Evolutionary conservation across 2,329 filamentous ascomycete species (phyloP).

Genomic region (Dryadomyces quercivorus): DNA sequence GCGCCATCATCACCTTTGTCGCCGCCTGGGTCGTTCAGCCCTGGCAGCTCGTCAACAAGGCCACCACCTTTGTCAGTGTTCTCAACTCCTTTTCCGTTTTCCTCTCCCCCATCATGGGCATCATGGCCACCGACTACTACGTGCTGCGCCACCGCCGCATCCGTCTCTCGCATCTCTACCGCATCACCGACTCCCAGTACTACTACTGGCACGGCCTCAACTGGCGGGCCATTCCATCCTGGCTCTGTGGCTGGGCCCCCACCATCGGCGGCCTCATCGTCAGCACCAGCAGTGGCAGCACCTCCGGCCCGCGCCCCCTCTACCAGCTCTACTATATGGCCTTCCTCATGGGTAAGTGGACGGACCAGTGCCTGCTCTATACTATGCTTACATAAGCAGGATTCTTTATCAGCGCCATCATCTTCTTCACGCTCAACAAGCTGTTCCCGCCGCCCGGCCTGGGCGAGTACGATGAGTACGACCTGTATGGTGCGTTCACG

Average conservation of each 20-base stretch:
- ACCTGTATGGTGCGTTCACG: slow-evolving; percentile 33
- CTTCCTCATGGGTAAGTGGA: slow-evolving; percentile 28
- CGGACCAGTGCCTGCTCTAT: no score
- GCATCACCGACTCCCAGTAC: slow-evolving; percentile 22
- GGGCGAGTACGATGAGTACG: slow-evolving; percentile 29
- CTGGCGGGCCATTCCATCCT: slow-evolving; percentile 19
- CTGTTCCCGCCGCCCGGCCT: slow-evolving; percentile 26
- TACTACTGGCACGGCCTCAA: slow-evolving; percentile 31
- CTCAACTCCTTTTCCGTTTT: slow-evolving; percentile 25
- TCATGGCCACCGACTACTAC: slow-evolving; percentile 12
- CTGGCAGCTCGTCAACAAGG: slow-evolving; percentile 36
- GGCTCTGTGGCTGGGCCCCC: slow-evolving; percentile 27
- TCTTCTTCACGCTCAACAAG: slow-evolving; percentile 16
- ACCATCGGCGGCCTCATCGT: slow-evolving; percentile 22
- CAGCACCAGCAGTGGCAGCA: slow-evolving; percentile 17
- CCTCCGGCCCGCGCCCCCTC: not conserved
- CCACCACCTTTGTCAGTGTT: slow-evolving; percentile 33
- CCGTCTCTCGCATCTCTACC: slow-evolving; percentile 22
- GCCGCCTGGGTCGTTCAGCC: slow-evolving; percentile 33
- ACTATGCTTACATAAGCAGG: not conserved
- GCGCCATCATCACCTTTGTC: slow-evolving; percentile 33
- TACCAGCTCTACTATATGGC: slow-evolving; percentile 32
- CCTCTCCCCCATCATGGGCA: slow-evolving; percentile 9
- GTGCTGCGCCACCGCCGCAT: slow-evolving; percentile 21
- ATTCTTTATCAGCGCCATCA: slow-evolving; percentile 1